Evolutionary conservation across 164 flowering plant species (phyloP), one percentile per base, ranked within the genome.

Genomic region (Tetrastigma voinierianum): DNA sequence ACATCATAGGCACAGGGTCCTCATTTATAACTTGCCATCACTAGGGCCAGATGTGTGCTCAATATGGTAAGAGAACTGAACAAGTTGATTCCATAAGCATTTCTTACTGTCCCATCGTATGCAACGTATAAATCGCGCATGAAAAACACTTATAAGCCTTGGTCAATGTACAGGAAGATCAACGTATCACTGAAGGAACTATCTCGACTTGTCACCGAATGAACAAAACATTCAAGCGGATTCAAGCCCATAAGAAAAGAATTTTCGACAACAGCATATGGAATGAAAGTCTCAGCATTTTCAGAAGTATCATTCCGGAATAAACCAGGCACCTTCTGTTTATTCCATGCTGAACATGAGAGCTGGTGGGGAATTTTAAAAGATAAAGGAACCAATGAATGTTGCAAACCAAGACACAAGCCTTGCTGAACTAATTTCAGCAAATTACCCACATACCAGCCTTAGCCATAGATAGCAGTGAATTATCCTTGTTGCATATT

Each of bases 101-200:
- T 88, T 75, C 99, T 84, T 17, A 96, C 96, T 1, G 98, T 96
- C 24, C 97, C 98, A 83, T 96, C 99, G 81, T 96, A 96, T 21
- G 89, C 79, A 43, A 76, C 17, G 25, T 61, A 67, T 4, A 90
- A 40, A 78, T 96, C 98, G 16, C 99, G 88, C 95, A 96, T 78
- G 72, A 87, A 86, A 81, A 82, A 90, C 93, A 86, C n/a, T n/a
- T n/a, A n/a, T 90, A 45, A 96, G 85, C 68, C 76, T 87, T 14
- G 12, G 65, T 78, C 74, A 96, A 71, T 21, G 89, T 89, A 46
- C 99, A 19, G 99, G 93, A 71, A 96, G 69, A 68, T 90, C 93
- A 61, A 98, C 99, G 83, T 86, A 21, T 84, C 96, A 74, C 96
- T 81, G 66, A 92, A 95, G 63, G 90, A 82, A 69, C 83, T 77